Conservation (phyloP, 2,329 filamentous ascomycete species). For the Plectosphaerella plurivora region DNA sequence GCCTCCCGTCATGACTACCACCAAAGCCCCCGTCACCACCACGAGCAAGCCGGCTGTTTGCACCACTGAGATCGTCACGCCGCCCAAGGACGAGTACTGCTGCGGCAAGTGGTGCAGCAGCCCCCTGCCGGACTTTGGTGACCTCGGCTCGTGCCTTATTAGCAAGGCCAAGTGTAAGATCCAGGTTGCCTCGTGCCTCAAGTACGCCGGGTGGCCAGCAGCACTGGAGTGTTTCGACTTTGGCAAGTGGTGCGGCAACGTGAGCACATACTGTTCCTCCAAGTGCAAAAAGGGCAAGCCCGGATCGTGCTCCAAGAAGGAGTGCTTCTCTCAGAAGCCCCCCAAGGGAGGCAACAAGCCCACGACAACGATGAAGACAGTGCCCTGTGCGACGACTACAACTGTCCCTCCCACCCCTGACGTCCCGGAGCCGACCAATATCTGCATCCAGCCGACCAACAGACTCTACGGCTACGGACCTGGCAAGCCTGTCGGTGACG, state of each 20-base stretch:
- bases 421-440: conserved; percentile 41
- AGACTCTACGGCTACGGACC: conserved; percentile 64
- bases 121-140: conserved; percentile 42
- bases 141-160: conserved; percentile 33
- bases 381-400: conserved; percentile 20
- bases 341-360: conserved; percentile 29
- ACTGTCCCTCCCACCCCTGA: conserved; percentile 21
- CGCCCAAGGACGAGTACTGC: conserved; percentile 48
- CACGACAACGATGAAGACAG: conserved; percentile 20
- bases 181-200: conserved; percentile 47
- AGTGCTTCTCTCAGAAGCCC: conserved; percentile 36
- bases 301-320: conserved; percentile 33
- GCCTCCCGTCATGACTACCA: conserved; percentile 15
- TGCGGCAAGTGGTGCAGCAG: conserved; percentile 50
- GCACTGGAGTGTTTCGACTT: conserved; percentile 46
- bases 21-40: conserved; percentile 21
- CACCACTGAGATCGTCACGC: conserved; percentile 38
- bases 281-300: conserved; percentile 26
- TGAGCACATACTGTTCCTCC: conserved; percentile 38
- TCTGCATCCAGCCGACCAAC: conserved; percentile 49
- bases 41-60: conserved; percentile 38
- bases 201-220: conserved; percentile 44
- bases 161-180: conserved; percentile 40
- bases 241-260: conserved; percentile 41
- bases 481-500: conserved; percentile 50